Percentiles rank a stretch among this genome's conserved stretches.
phyloP scores from a whole-genome alignment of 2,329 filamentous ascomycete genomes.

The Microsporum audouinii region DNA sequence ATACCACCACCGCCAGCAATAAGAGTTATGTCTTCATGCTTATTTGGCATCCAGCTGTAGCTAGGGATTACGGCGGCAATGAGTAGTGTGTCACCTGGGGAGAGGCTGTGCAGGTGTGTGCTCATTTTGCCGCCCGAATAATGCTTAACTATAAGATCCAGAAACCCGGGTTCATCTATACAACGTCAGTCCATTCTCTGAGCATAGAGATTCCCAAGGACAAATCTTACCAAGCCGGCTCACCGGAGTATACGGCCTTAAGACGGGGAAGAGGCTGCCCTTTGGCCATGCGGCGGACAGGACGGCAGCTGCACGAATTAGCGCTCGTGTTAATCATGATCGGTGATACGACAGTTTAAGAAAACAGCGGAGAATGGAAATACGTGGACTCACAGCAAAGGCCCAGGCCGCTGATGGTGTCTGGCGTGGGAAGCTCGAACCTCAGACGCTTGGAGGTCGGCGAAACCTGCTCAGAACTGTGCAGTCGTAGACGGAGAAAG shows the following conservation, averaged over 20 bases:
- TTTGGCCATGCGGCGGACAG: conserved; percentile 50
- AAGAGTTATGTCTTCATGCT: conserved; percentile 46
- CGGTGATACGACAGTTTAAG: background rate
- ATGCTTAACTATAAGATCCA: conserved; percentile 57
- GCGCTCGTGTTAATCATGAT: background rate
- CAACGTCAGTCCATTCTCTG: conserved; percentile 7
- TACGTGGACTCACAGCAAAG: background rate
- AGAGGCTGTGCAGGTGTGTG: conserved; percentile 53
- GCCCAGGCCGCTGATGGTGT: background rate
- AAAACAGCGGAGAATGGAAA: background rate
- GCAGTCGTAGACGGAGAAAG: background rate
- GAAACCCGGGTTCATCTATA: conserved; percentile 44
- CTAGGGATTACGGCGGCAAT: conserved; percentile 47
- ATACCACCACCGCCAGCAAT: conserved; percentile 63
- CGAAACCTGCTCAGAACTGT: background rate
- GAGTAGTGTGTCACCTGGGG: conserved; percentile 49
- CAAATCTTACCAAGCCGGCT: conserved; percentile 37
- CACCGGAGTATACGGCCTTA: conserved; percentile 57
- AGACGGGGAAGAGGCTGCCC: conserved; percentile 46
- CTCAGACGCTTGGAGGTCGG: background rate
- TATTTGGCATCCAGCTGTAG: conserved; percentile 43
- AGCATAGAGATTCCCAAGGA: background rate
- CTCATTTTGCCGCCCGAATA: conserved; percentile 57
- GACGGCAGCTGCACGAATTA: conserved; percentile 21
- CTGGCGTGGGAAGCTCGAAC: background rate